Conservation (phyloP, 768 basidiomycete species). For the Butyriboletus loyo region DNA sequence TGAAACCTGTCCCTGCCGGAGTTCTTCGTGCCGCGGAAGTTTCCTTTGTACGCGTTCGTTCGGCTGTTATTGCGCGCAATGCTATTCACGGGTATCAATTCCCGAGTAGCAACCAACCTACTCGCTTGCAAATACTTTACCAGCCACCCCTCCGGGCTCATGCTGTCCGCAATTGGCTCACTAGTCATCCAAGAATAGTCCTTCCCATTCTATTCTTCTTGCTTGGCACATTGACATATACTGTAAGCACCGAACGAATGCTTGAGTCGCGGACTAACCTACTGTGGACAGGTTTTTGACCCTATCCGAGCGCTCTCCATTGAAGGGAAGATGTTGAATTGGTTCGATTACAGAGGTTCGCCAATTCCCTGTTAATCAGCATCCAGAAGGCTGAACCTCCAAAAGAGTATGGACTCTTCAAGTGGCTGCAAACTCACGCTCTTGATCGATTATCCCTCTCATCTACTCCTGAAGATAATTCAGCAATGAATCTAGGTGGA, state of each 20-base stretch:
- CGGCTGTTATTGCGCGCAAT: constrained; percentile 83
- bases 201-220: constrained; percentile 81
- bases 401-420: constrained; percentile 68
- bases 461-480: constrained; percentile 16
- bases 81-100: constrained; percentile 62
- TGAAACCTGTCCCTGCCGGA: constrained; percentile 62
- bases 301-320: constrained; percentile 85
- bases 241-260: constrained; percentile 45
- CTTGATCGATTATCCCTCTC: constrained; percentile 46
- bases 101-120: constrained; percentile 27
- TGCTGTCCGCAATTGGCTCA: constrained; percentile 72
- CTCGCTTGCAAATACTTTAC: constrained; percentile 55
- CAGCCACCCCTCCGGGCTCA: constrained; percentile 65
- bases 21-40: constrained; percentile 64
- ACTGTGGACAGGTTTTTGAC: constrained; percentile 73
- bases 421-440: constrained; percentile 69
- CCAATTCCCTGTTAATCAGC: background rate
- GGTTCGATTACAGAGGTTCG: constrained; percentile 77
- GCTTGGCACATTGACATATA: constrained; percentile 86
- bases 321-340: constrained; percentile 74
- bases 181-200: constrained; percentile 82
- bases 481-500: constrained; percentile 37
- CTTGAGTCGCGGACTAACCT: background rate
- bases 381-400: background rate
- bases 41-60: constrained; percentile 56